Conservation (phyloP, 495 filamentous ascomycete genomes). For the Podospora fimiseda region DNA sequence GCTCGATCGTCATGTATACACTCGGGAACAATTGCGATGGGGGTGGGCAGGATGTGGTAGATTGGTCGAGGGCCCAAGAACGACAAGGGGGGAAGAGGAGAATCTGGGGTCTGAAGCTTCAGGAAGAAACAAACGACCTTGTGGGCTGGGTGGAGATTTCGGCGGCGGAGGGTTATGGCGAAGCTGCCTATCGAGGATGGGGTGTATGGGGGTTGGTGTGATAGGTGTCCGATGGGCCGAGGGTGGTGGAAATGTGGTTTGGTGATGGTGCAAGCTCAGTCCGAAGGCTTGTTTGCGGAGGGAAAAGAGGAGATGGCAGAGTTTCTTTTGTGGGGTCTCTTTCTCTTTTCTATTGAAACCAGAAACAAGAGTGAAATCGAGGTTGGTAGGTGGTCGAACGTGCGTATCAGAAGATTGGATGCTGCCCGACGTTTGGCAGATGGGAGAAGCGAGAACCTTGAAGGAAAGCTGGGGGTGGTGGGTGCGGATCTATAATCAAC, state of each 20-base stretch:
- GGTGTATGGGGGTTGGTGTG: constrained; percentile 11
- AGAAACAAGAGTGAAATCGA: neutral
- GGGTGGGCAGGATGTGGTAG: constrained; percentile 3
- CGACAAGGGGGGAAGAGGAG: constrained; percentile 4
- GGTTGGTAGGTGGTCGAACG: neutral
- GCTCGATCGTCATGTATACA: constrained; percentile 44
- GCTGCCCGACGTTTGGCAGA: neutral
- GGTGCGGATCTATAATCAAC: neutral
- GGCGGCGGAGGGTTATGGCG: constrained; percentile 8
- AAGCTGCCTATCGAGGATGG: constrained; percentile 16
- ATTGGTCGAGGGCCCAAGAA: neutral
- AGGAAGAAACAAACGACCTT: no score
- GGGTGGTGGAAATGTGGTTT: constrained; percentile 12
- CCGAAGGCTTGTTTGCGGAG: no score
- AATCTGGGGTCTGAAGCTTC: no score
- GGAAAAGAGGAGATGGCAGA: constrained; percentile 1
- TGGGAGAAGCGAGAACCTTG: neutral
- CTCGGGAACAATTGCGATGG: constrained; percentile 4
- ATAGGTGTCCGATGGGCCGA: constrained; percentile 31
- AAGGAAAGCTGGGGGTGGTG: neutral
- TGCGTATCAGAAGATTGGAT: neutral
- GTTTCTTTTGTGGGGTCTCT: constrained; percentile 9
- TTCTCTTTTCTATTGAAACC: neutral
- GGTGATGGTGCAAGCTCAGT: no score
- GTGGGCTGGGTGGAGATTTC: no score